A percentile compares a stretch with the other conserved stretches of the same genome.
These are phyloP conservation scores for Cercophora sp. DNA, from an alignment of 495 filamentous ascomycete genomes.

Conservation along the genomic window DNA sequence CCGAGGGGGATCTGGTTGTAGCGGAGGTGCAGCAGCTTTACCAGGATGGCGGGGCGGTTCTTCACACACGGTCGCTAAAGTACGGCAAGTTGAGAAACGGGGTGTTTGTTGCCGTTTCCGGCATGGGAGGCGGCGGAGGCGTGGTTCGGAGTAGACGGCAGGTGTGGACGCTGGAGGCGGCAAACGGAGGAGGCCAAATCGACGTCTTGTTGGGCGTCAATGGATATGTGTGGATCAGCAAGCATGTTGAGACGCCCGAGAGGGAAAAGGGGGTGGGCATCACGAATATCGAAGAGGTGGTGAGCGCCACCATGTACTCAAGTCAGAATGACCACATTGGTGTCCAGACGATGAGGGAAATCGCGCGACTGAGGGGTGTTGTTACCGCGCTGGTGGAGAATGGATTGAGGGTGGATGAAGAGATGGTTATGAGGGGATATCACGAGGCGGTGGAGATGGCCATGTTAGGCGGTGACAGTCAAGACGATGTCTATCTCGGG, in stretches of 20 bases:
- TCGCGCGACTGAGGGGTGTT: conserved; percentile 73
- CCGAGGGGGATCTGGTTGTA: conserved; percentile 82
- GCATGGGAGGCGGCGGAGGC: conserved; percentile 75
- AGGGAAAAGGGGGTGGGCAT: conserved; percentile 50
- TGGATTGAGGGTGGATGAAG: conserved; percentile 86
- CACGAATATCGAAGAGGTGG: conserved; percentile 78
- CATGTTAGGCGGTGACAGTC: conserved; percentile 48
- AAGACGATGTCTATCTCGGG: conserved; percentile 61
- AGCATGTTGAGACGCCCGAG: conserved; percentile 58
- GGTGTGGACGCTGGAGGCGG: conserved; percentile 73
- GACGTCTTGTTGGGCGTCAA: conserved; percentile 92
- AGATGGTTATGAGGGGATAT: conserved; percentile 80
- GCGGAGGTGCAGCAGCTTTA: conserved; percentile 88
- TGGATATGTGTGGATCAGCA: conserved; percentile 90
- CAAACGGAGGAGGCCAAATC: conserved; percentile 64
- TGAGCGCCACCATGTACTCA: conserved; percentile 68
- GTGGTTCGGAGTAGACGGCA: conserved; percentile 78
- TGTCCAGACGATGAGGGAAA: conserved; percentile 75
- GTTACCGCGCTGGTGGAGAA: conserved; percentile 75
- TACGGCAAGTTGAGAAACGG: conserved; percentile 96
- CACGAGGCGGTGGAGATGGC: conserved; percentile 72
- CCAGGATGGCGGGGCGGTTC: conserved; percentile 71
- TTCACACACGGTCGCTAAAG: conserved; percentile 85
- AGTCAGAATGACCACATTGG: conserved; percentile 84
- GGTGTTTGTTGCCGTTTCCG: conserved; percentile 74